A percentile compares a stretch with the other conserved stretches of the same genome.
Evolutionary conservation across 2,329 filamentous ascomycete species (phyloP).

Genomic region (Aspergillus chevalieri): DNA sequence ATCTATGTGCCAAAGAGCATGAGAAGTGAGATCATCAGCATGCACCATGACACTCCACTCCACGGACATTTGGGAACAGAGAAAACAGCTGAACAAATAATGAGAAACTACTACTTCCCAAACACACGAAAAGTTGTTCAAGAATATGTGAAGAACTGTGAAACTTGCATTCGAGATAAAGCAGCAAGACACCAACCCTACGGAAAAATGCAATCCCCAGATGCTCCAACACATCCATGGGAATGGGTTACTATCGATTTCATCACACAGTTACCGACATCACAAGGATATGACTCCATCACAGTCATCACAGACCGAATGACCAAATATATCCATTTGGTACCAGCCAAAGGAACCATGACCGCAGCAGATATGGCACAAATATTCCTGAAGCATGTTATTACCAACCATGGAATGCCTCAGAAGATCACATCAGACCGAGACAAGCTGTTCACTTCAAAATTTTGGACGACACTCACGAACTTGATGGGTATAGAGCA

Average conservation of each 20-base stretch:
- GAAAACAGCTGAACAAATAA: neutral
- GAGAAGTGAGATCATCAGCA: neutral
- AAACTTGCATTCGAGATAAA: neutral
- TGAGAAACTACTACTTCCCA: neutral
- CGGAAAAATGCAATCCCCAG: neutral
- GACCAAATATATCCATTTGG: too few relatives aligned
- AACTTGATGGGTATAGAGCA: neutral
- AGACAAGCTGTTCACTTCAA: neutral
- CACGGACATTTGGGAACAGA: neutral
- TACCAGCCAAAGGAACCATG: too few relatives aligned
- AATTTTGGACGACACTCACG: neutral
- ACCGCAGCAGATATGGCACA: too few relatives aligned
- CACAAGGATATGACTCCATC: too few relatives aligned
- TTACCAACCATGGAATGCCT: too few relatives aligned
- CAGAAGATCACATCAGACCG: neutral
- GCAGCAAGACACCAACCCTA: neutral
- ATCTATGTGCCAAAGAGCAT: neutral
- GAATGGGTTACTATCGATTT: too few relatives aligned
- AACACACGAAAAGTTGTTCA: neutral
- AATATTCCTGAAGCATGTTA: too few relatives aligned
- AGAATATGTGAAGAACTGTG: neutral
- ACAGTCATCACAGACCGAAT: too few relatives aligned
- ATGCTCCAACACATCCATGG: neutral
- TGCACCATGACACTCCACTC: neutral
- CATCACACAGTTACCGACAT: too few relatives aligned